These are phyloP conservation scores for Hyaloscypha finlandica DNA, from an alignment of 495 filamentous ascomycete species.

Conservation along the genomic window DNA sequence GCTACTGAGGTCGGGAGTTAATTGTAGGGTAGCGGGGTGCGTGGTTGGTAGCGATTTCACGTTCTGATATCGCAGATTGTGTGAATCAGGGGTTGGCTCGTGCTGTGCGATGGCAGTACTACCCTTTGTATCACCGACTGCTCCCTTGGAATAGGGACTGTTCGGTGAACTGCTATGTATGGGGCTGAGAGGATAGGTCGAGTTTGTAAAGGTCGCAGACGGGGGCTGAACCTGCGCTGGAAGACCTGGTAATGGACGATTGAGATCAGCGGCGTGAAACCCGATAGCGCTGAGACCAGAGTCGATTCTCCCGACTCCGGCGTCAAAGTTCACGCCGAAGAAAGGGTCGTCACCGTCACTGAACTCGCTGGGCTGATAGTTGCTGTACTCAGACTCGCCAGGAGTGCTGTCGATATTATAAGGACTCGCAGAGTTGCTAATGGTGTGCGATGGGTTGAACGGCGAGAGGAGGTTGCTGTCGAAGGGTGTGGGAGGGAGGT, in stretches of 20 bases:
- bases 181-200: slow-evolving; percentile 31
- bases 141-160: slow-evolving; percentile 22
- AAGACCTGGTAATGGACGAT: slow-evolving; percentile 19
- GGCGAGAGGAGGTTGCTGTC: slow-evolving; percentile 30
- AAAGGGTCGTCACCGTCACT: slow-evolving; percentile 32
- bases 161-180: slow-evolving; percentile 27
- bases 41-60: slow-evolving; percentile 6
- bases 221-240: slow-evolving; percentile 5
- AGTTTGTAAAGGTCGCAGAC: slow-evolving; percentile 16
- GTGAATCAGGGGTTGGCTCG: slow-evolving; percentile 20
- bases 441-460: slow-evolving; percentile 21
- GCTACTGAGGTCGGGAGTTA: slow-evolving; percentile 51
- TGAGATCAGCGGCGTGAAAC: slow-evolving; percentile 13
- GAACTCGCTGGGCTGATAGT: slow-evolving; percentile 31
- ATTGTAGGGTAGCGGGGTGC: slow-evolving; percentile 31
- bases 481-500: slow-evolving; percentile 5
- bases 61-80: slow-evolving; percentile 18
- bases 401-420: slow-evolving; percentile 29
- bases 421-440: slow-evolving; percentile 33
- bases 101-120: slow-evolving; percentile 23
- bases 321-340: slow-evolving; percentile 35
- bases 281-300: slow-evolving; percentile 3
- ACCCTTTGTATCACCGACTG: slow-evolving; percentile 16
- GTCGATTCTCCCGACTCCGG: slow-evolving; percentile 24
- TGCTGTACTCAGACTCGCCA: slow-evolving; percentile 31